Evolutionary conservation across 2,329 filamentous ascomycete species (phyloP).

Genomic region (Aureobasidium sp.): DNA sequence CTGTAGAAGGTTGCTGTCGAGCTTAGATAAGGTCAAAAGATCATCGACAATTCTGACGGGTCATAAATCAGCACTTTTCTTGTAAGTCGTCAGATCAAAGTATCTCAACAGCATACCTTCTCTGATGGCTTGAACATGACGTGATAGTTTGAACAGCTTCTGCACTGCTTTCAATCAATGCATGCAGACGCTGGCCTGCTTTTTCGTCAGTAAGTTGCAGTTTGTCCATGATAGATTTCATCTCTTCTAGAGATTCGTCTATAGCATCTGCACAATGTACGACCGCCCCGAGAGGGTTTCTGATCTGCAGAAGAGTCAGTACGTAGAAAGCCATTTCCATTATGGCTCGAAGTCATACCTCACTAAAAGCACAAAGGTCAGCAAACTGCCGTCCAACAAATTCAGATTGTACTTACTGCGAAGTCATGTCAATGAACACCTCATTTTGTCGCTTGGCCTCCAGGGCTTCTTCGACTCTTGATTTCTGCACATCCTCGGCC

Average conservation of each 20-base stretch:
- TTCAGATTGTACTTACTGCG: constrained; percentile 25
- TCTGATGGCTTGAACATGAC: constrained; percentile 38
- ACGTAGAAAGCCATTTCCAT: fast-evolving
- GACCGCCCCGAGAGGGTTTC: constrained; percentile 16
- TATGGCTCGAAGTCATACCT: not conserved
- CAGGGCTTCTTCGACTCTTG: constrained; percentile 20
- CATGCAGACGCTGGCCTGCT: constrained; percentile 15
- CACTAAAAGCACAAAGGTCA: constrained; percentile 7
- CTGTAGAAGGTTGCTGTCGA: constrained; percentile 35
- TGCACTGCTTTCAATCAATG: constrained; percentile 22
- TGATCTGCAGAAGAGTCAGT: constrained; percentile 11
- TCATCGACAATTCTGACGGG: constrained; percentile 35
- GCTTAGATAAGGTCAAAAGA: constrained; percentile 36
- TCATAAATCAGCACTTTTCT: not conserved
- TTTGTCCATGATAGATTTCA: constrained; percentile 7
- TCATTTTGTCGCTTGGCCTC: constrained; percentile 14
- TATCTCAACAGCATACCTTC: constrained; percentile 18
- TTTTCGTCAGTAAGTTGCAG: constrained; percentile 13
- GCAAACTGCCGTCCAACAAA: not conserved
- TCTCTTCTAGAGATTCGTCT: constrained; percentile 10
- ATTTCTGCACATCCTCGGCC: constrained; percentile 31
- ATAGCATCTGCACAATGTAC: constrained; percentile 16
- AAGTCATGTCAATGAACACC: constrained; percentile 30
- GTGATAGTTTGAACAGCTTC: constrained; percentile 35
- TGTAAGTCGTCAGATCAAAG: not conserved